Evolutionary conservation across 176 grass and related monocot species (phyloP).

Genomic region (Hordeum marinum): DNA sequence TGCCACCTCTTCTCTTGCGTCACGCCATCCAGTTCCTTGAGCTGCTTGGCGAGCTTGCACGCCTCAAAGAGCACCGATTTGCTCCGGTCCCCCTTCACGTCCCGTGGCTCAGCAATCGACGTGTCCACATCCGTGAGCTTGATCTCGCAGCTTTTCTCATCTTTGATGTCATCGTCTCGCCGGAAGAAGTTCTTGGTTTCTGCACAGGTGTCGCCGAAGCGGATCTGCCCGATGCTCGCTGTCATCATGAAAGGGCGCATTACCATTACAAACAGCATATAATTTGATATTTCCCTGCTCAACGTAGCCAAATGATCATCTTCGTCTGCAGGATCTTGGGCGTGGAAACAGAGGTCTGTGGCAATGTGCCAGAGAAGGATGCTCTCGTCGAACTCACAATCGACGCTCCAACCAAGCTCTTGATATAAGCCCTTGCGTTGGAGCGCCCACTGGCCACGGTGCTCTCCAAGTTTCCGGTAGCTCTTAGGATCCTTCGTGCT

Average conservation of each 20-base stretch:
- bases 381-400: conserved; percentile 16
- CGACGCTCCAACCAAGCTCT: neutral
- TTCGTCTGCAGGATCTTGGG: too few relatives aligned
- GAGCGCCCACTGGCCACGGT: neutral
- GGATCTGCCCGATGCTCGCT: conserved; percentile 25
- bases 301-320: too few relatives aligned
- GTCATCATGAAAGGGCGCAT: conserved; percentile 31
- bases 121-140: too few relatives aligned
- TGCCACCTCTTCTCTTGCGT: conserved; percentile 32
- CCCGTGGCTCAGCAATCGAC: too few relatives aligned
- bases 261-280: conserved; percentile 21
- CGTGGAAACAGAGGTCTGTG: too few relatives aligned
- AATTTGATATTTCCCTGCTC: neutral
- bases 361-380: neutral
- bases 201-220: neutral
- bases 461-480: conserved; percentile 14
- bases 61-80: conserved; percentile 37
- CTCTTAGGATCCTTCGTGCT: neutral
- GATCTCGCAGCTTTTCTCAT: too few relatives aligned
- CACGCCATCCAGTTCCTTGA: too few relatives aligned
- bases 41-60: too few relatives aligned
- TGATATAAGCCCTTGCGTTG: neutral
- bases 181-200: neutral
- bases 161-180: too few relatives aligned
- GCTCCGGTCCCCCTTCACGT: conserved; percentile 26